These are phyloP conservation scores for Polysphondylium violaceum DNA, from an alignment of 78 protist genomes.

Conservation along the genomic window DNA sequence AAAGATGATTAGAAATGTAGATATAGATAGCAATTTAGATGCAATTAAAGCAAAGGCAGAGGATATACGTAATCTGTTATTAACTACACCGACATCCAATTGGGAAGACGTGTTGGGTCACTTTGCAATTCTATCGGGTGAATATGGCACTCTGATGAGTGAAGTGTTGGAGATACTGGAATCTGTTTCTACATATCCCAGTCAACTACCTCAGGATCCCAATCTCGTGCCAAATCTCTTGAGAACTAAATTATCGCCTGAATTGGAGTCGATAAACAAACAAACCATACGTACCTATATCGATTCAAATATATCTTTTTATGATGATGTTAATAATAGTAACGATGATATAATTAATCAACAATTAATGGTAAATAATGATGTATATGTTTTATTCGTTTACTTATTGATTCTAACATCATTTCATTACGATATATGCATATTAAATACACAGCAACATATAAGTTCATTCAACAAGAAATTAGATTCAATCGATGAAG, in stretches of 20 bases:
- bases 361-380: background rate
- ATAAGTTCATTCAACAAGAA: background rate
- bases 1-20: too few species aligned
- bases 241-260: constrained; percentile 37
- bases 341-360: too few species aligned
- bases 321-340: constrained; percentile 7
- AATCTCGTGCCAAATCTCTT: constrained; percentile 40
- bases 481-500: constrained; percentile 20
- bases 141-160: constrained; percentile 35
- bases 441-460: background rate
- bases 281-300: background rate
- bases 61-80: constrained; percentile 45
- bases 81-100: constrained; percentile 41
- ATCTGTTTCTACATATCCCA: constrained; percentile 23
- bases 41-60: constrained; percentile 62
- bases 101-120: constrained; percentile 72
- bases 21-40: constrained; percentile 49
- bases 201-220: constrained; percentile 14
- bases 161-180: constrained; percentile 9
- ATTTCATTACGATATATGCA: background rate
- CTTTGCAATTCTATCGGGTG: constrained; percentile 53
- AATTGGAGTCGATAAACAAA: constrained; percentile 6
- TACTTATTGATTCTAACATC: too few species aligned
- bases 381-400: too few species aligned
- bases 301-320: background rate